Evolutionary conservation across 2,329 filamentous ascomycete species (phyloP), one percentile per base, ranked within the genome.

Genomic region (Calonectria multiphialidica): DNA sequence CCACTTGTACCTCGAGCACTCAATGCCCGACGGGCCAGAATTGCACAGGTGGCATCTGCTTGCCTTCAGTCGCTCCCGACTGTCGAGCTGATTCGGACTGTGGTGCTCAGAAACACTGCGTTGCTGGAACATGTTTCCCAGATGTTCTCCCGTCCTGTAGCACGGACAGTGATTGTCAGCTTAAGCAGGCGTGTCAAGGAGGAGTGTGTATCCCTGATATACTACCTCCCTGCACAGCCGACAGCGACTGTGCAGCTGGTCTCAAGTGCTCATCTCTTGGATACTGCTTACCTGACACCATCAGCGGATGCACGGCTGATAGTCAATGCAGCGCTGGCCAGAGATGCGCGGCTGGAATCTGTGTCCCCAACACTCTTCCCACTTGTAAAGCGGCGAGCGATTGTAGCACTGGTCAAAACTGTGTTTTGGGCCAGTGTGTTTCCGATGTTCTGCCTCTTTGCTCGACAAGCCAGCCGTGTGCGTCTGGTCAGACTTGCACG

Each of bases 131-230:
- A 3, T 71, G 68, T 21, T 21, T 67, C 18, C 63, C 68, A 0
- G 15, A 44, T 18, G 15, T 44, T 6, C 37, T 71, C 1, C 44
- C 68, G 9, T n/a, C 37, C 5, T 71, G 68, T 12, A 37, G 30
- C 21, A 9, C 5, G 1, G 25, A 50, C 8, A 44, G 33, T 5
- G 25, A 33, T 13, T 71, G 68, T 35, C n/a, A 33, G 5, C 21
- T 37, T 5, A 37, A 40, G 33, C 53, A 67, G 18, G 44, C 63
- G 1, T 71, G 68, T 16, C n/a, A 33, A 30, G 42, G 42, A 3
- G 62, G 62, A 3, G 63, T 71, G 1, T 71, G 68, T 44, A 28
- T 71, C 18, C 68, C 68, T 1, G 33, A 49, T 9, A 25, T 62
- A 33, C 18, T 71, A 1, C 62, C 62, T 1, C 5, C 49, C 12